phyloP scores from a whole-genome alignment of 139 green algal species.

The Pycnococcus provasolii region DNA sequence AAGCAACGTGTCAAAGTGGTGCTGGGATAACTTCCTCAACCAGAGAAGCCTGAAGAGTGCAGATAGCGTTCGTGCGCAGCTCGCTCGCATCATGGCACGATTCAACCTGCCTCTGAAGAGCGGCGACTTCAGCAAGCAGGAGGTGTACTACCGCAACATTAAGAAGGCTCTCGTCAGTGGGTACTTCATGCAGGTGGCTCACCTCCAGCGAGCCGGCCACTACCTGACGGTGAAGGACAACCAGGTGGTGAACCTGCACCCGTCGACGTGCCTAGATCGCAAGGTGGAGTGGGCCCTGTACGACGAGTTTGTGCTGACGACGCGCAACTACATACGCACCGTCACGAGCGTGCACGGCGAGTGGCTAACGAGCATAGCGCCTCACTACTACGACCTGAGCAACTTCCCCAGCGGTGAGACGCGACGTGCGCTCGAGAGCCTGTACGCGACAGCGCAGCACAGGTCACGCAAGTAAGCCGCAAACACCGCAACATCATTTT shows the following conservation, averaged over 20 bases:
- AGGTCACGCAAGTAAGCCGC: no score
- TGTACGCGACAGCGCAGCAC: slow-evolving; percentile 36
- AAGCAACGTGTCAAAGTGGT: slow-evolving; percentile 57
- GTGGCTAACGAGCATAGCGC: slow-evolving; percentile 89
- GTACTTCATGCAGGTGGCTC: slow-evolving; percentile 98
- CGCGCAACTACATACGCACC: slow-evolving; percentile 92
- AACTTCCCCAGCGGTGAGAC: slow-evolving; percentile 88
- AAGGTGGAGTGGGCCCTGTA: slow-evolving; percentile 98
- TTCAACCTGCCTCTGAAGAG: slow-evolving; percentile 53
- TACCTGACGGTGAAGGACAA: slow-evolving; percentile 99
- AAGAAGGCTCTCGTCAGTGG: slow-evolving; percentile 81
- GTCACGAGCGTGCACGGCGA: slow-evolving; percentile 84
- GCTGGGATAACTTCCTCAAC: slow-evolving; percentile 96
- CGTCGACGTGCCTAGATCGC: slow-evolving; percentile 80
- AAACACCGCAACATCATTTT: no score
- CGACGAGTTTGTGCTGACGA: slow-evolving; percentile 98
- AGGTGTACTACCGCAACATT: slow-evolving; percentile 94
- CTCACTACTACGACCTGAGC: slow-evolving; percentile 92
- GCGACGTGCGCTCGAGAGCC: slow-evolving; percentile 63
- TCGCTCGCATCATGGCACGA: slow-evolving; percentile 50
- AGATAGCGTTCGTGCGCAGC: slow-evolving; percentile 86
- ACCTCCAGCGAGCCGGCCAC: slow-evolving; percentile 74
- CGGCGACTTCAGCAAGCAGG: slow-evolving; percentile 70
- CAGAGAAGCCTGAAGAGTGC: slow-evolving; percentile 74
- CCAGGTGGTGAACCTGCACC: slow-evolving; percentile 87